Base-by-base conservation (phyloP, 768 basidiomycete species). In the Floccularia luteovirens region DNA sequence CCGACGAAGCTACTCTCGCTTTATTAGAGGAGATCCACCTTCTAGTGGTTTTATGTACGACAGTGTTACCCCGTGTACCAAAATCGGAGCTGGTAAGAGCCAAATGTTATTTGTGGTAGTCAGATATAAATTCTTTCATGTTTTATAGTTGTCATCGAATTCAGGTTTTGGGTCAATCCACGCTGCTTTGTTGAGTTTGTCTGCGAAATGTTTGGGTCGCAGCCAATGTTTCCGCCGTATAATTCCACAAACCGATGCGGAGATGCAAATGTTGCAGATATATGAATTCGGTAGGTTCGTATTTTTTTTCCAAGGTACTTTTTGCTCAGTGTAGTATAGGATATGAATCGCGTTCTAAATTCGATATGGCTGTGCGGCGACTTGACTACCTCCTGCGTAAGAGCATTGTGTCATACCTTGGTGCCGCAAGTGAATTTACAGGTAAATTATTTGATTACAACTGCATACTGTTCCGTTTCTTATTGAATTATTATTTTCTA, bases 81-180 rank as follows among this genome's bases (percentile, higher is more conserved):
- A 80, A 79, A 49, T 68, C 81, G 0, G 91, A 94, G 49, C 57
- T 94, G 57, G 92, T 89, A 46, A 53, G 82, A 67, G 11, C 10
- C 13, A n/a, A 12, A 7, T 1, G 25, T 30, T 10, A 35, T 37
- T 40, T 23, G 21, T 13, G 6, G 14, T 12, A 27, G 25, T 13
- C 38, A 30, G 10, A 25, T 24, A 38, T 30, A 42, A 12, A 45
- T 11, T 3, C 21, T 13, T 27, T 28, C 21, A 13, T 36, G 19
- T 42, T 5, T 35, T 5, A 0, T 35, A 79, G 76, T 55, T 69
- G 35, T 72, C 76, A n/a, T 68, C 77, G 17, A 79, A 74, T 45
- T 74, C 87, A 1, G 86, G 88, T 3, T 94, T 90, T 52, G 93
- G 93, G 2, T 78, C 80, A 0, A 74, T 94, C 33, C 93, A 98